Evolutionary conservation across 257 asterid species (phyloP).

Genomic region (Asclepias syriaca): DNA sequence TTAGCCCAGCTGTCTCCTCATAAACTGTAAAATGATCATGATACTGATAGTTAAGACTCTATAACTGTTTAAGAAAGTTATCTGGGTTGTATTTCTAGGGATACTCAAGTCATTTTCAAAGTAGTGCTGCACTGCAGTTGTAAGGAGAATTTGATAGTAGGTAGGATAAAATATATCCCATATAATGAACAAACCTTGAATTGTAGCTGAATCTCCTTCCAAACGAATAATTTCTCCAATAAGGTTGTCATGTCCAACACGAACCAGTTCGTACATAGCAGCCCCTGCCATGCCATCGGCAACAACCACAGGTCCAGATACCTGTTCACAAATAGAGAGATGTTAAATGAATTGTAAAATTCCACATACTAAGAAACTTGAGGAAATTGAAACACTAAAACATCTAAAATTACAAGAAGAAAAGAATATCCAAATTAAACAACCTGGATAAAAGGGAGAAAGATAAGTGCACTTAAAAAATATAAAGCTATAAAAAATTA

Average conservation of each 20-base stretch:
- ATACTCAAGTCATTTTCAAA: not conserved
- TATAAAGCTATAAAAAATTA: not conserved
- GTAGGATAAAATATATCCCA: not conserved
- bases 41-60: not conserved
- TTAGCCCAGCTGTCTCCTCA: constrained; percentile 97
- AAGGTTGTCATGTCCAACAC: constrained; percentile 95
- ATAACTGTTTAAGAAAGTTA: not conserved
- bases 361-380: not conserved
- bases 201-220: constrained; percentile 99
- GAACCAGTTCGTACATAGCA: constrained; percentile 98
- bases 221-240: constrained; percentile 95
- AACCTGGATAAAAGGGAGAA: not conserved
- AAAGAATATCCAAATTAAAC: not conserved
- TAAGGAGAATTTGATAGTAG: not conserved
- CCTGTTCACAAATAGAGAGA: constrained; percentile 32
- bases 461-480: no score
- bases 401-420: not conserved
- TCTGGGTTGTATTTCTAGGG: not conserved
- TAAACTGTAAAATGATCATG: constrained; percentile 48
- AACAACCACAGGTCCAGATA: constrained; percentile 96
- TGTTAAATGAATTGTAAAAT: not conserved
- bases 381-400: no score
- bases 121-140: not conserved
- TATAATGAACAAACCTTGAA: constrained; percentile 54
- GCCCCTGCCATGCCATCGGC: constrained; percentile 99